phyloP scores from a whole-genome alignment of 306 rosid genomes.

The Casuarina glauca region DNA sequence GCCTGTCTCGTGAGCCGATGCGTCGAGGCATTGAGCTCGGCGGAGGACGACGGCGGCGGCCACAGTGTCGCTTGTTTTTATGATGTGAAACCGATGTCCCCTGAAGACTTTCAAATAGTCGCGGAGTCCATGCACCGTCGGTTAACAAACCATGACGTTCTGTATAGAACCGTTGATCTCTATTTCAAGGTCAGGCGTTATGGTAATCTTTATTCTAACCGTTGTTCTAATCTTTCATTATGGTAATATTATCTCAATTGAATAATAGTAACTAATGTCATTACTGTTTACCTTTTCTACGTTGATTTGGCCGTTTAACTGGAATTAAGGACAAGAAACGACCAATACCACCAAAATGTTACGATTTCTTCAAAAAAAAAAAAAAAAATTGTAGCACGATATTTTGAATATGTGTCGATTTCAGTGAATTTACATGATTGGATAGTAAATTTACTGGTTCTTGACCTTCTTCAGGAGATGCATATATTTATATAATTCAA shows the following conservation, averaged over 20 bases:
- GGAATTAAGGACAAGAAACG: not conserved
- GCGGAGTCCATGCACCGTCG: conserved; percentile 49
- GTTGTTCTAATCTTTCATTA: not conserved
- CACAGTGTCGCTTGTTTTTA: conserved; percentile 32
- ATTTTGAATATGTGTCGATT: too few relatives aligned
- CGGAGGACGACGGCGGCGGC: conserved; percentile 25
- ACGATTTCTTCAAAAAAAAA: not conserved
- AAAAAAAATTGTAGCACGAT: too few relatives aligned
- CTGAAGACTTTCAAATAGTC: conserved; percentile 58
- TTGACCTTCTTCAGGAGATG: too few relatives aligned
- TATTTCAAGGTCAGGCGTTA: conserved; percentile 57
- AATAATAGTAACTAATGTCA: too few relatives aligned
- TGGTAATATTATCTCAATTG: not conserved
- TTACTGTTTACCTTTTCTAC: not conserved
- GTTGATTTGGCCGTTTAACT: not conserved
- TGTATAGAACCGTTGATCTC: conserved; percentile 60
- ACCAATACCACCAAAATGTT: too few relatives aligned
- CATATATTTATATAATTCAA: too few relatives aligned
- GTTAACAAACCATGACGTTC: conserved; percentile 55
- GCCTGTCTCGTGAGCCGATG: conserved; percentile 67
- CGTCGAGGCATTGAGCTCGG: conserved; percentile 53
- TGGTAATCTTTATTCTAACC: not conserved
- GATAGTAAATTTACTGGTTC: too few relatives aligned
- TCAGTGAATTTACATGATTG: too few relatives aligned
- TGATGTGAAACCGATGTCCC: conserved; percentile 40